Conservation (phyloP, 371 early-diverging fungal species). For the Dinochytrium kinnereticum region DNA sequence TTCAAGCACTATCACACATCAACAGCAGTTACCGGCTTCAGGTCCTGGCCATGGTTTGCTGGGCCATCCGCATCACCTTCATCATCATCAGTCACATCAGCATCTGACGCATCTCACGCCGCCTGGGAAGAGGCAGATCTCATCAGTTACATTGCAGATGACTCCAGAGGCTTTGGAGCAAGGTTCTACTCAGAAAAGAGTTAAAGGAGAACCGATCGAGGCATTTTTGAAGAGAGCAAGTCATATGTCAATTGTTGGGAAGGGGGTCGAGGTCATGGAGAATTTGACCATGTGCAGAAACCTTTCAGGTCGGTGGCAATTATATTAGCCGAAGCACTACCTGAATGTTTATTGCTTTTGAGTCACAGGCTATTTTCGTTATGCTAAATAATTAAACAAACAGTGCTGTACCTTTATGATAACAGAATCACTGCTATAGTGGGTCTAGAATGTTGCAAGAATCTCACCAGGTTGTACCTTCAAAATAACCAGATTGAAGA, state of each 20-base stretch:
- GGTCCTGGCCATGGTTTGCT: too few relatives aligned
- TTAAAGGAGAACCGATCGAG: conserved; percentile 28
- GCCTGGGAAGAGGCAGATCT: not conserved
- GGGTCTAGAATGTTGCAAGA: conserved; percentile 37
- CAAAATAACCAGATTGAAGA: conserved; percentile 47
- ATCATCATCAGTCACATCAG: not conserved
- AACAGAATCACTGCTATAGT: conserved; percentile 43
- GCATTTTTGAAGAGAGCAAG: conserved; percentile 40
- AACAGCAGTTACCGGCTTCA: too few relatives aligned
- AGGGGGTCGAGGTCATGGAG: conserved; percentile 44
- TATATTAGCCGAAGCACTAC: too few relatives aligned
- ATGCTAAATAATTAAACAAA: not conserved
- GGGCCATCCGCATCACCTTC: not conserved
- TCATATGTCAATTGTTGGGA: conserved; percentile 44
- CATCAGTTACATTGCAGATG: conserved; percentile 10
- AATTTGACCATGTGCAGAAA: conserved; percentile 41
- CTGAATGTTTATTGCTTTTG: not conserved
- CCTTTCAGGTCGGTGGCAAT: conserved; percentile 22
- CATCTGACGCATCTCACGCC: not conserved
- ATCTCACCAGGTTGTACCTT: conserved; percentile 47
- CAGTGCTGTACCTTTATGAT: conserved; percentile 52
- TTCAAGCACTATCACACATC: not conserved
- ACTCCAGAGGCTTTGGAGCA: conserved; percentile 40
- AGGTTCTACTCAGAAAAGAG: conserved; percentile 45
- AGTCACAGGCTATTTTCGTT: not conserved